These are phyloP conservation scores for Sphaerulina musiva DNA, from an alignment of 2,329 filamentous ascomycete species.

Conservation along the genomic window DNA sequence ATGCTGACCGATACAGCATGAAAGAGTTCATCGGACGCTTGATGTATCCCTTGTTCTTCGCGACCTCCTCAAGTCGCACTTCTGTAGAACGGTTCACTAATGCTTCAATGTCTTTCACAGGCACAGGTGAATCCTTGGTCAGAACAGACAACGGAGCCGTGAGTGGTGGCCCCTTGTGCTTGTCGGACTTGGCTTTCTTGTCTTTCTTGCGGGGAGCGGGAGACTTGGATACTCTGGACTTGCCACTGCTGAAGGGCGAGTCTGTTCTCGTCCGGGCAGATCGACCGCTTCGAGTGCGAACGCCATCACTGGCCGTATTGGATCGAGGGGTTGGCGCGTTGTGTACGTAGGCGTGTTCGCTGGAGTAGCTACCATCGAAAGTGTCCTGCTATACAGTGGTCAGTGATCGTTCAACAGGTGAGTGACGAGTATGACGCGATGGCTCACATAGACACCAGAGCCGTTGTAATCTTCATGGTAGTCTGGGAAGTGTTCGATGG, in stretches of 20 bases:
- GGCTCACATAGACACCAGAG: conserved; percentile 30
- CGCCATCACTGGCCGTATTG: conserved; percentile 35
- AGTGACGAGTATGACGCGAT: neutral
- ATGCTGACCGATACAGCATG: conserved; percentile 93
- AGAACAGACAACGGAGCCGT: conserved; percentile 64
- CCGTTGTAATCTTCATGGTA: conserved; percentile 32
- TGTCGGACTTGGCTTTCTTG: conserved; percentile 41
- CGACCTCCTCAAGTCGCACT: conserved; percentile 60
- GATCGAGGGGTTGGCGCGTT: conserved; percentile 43
- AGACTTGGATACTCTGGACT: conserved; percentile 31
- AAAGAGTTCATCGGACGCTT: conserved; percentile 96
- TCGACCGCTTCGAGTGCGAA: conserved; percentile 38
- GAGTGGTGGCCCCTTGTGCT: conserved; percentile 49
- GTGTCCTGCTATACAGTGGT: conserved; percentile 24
- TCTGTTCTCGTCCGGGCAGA: conserved; percentile 30
- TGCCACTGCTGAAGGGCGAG: conserved; percentile 33
- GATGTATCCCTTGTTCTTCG: conserved; percentile 67
- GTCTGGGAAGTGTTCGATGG: conserved; percentile 31
- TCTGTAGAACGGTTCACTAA: conserved; percentile 70
- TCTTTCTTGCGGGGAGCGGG: conserved; percentile 38
- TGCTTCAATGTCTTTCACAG: conserved; percentile 68
- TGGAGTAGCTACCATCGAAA: conserved; percentile 24
- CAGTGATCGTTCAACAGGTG: conserved; percentile 11
- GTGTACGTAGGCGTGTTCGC: conserved; percentile 26
- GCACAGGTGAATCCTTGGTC: conserved; percentile 57